These are phyloP conservation scores for Nigrospora sphaerica DNA, from an alignment of 2,329 filamentous ascomycete genomes.

Conservation along the genomic window DNA sequence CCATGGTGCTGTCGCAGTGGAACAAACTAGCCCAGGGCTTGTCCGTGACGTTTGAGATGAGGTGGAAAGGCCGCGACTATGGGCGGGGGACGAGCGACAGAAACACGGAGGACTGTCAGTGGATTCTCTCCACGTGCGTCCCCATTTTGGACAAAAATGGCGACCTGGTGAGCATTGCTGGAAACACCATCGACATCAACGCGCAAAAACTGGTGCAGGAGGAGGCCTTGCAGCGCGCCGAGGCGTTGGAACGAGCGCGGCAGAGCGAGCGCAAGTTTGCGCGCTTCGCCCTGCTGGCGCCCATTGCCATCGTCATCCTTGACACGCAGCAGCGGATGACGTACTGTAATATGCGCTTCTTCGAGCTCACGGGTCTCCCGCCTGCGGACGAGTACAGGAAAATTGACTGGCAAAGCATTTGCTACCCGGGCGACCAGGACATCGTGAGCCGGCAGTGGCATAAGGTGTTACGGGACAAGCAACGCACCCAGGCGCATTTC, in stretches of 20 bases:
- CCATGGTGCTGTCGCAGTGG: slow-evolving; percentile 2
- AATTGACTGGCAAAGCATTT: slow-evolving; percentile 64
- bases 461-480: slow-evolving; percentile 52
- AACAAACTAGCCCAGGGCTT: slow-evolving; percentile 2
- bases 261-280: slow-evolving; percentile 73
- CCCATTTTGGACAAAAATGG: slow-evolving; percentile 3
- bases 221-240: slow-evolving; percentile 4
- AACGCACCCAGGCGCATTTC: slow-evolving; percentile 63
- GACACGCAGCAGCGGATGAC: slow-evolving; percentile 62
- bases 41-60: slow-evolving; percentile 6
- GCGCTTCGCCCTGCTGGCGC: slow-evolving; percentile 76
- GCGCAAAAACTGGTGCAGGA: slow-evolving; percentile 5
- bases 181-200: slow-evolving; percentile 5
- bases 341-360: slow-evolving; percentile 77
- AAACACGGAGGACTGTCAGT: slow-evolving; percentile 1
- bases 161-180: slow-evolving; percentile 3
- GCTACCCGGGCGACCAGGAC: slow-evolving; percentile 57
- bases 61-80: slow-evolving; percentile 4
- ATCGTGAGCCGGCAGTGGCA: slow-evolving; percentile 55
- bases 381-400: slow-evolving; percentile 45
- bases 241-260: slow-evolving; percentile 38
- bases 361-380: slow-evolving; percentile 61
- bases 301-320: slow-evolving; percentile 82
- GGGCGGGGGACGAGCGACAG: not conserved
- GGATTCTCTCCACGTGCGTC: slow-evolving; percentile 3